Conservation (phyloP, 768 basidiomycete species). For the Cyathus striatus region DNA sequence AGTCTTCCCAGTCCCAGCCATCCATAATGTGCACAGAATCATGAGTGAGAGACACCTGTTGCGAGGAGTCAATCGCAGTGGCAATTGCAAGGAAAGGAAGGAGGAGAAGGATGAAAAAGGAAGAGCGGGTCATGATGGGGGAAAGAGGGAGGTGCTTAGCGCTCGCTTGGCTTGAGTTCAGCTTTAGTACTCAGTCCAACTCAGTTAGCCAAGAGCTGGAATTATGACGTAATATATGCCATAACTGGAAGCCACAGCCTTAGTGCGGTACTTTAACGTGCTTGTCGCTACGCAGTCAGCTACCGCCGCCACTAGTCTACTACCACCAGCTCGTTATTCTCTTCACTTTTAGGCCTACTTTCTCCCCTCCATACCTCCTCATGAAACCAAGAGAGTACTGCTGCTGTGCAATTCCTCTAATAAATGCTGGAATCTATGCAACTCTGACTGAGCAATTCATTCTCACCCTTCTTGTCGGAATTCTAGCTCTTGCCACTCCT, state of each 20-base stretch:
- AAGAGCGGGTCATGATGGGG: not conserved
- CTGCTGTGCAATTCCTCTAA: conserved; percentile 86
- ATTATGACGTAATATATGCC: too few relatives aligned
- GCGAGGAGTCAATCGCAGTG: conserved; percentile 18
- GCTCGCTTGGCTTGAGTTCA: too few relatives aligned
- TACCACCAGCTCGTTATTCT: too few relatives aligned
- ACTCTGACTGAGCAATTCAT: conserved; percentile 74
- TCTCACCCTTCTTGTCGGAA: conserved; percentile 60
- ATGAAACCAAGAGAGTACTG: conserved; percentile 87
- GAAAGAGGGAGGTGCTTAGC: not conserved
- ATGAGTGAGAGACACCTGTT: conserved; percentile 18
- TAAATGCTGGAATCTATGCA: conserved; percentile 87
- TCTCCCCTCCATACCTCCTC: conserved; percentile 13
- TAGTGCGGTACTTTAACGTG: too few relatives aligned
- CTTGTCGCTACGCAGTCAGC: too few relatives aligned
- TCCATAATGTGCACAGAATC: conserved; percentile 26
- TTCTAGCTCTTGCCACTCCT: conserved; percentile 73
- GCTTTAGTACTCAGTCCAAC: not conserved
- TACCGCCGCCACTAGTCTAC: too few relatives aligned
- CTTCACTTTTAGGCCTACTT: conserved; percentile 9
- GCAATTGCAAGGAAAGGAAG: conserved; percentile 4
- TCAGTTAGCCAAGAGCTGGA: not conserved
- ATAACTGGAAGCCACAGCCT: too few relatives aligned
- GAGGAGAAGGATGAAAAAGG: conserved; percentile 9
- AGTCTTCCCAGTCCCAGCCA: conserved; percentile 65